Evolutionary conservation across 2,329 filamentous ascomycete species (phyloP), one percentile per base, ranked within the genome.

Genomic region (Xylariaceae sp.): DNA sequence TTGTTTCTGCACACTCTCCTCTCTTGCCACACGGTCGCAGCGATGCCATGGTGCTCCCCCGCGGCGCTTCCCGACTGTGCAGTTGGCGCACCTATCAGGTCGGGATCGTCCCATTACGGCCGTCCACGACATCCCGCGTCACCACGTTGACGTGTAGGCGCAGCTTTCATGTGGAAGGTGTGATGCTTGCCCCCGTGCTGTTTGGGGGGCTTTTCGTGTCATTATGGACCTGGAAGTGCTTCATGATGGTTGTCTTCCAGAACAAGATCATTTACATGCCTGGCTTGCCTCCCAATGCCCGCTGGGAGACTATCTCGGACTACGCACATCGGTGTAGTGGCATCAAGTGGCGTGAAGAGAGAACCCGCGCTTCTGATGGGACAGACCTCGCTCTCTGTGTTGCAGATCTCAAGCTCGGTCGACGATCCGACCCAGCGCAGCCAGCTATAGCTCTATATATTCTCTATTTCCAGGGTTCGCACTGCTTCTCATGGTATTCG

Each of bases 211-310:
- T 90, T 28, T 69, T 87, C 3, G 54, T 86, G 15, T 73, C 73
- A 3, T 67, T 90, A 12, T 90, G 75, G 73, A 67, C 65, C 2
- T 80, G 76, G 71, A 81, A 83, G 57, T 89, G 85, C 56, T 62
- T 80, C 39, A 86, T 88, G 80, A 79, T 89, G 66, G 71, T 91
- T 19, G 52, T 85, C 4, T 85, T 89, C 58, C 87, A 90, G 64
- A 87, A 90, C 56, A 83, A 84, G 57, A 87, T 90, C 57, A 85
- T 90, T 44, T 90, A 89, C 64, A 88, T 89, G 68, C 84, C 86
- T 0, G 84, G 83, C 34, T 64, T 89, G 38, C 85, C 85, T 15
- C 85, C 85, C 2, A 84, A 84, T 55, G 73, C 85, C 0, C 74
- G 85, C 13, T 71, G 74, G 18, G 83, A 89, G 65, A 79, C 66